A percentile compares a stretch with the other conserved stretches of the same genome.
Evolutionary conservation across 345 rosid species (phyloP).

Genomic region (Conringia planisiliqua): DNA sequence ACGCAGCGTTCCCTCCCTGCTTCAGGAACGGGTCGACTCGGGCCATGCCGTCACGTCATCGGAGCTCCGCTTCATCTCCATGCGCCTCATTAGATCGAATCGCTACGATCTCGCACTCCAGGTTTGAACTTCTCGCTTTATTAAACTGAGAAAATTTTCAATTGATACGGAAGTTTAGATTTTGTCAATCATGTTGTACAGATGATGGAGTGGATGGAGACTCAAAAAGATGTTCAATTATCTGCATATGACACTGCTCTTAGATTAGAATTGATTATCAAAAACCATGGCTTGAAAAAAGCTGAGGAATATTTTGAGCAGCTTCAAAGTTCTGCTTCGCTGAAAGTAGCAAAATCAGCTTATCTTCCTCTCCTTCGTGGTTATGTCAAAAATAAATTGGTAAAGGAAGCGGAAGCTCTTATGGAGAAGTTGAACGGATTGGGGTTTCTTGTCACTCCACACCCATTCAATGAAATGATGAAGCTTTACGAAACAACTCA

Average conservation of each 20-base stretch:
- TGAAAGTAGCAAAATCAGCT: conserved; percentile 38
- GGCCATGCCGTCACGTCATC: conserved; percentile 38
- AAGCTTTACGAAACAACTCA: conserved; percentile 47
- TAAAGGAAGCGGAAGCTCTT: conserved; percentile 46
- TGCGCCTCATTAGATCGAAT: conserved; percentile 34
- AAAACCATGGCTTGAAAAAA: conserved; percentile 33
- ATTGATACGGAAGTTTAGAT: background rate
- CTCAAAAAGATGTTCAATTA: conserved; percentile 28
- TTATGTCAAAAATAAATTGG: conserved; percentile 43
- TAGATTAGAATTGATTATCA: conserved; percentile 45
- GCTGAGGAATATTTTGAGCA: conserved; percentile 49
- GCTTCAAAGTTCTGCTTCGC: conserved; percentile 16
- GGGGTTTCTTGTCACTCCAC: conserved; percentile 54
- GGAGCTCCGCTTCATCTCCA: conserved; percentile 44
- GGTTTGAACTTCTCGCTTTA: conserved; percentile 29
- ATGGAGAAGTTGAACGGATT: conserved; percentile 43
- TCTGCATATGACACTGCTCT: conserved; percentile 35
- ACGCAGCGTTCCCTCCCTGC: conserved; percentile 28
- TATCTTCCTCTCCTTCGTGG: conserved; percentile 48
- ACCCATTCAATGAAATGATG: conserved; percentile 65
- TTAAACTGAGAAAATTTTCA: too few species aligned
- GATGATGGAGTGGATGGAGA: conserved; percentile 56
- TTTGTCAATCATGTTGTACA: conserved; percentile 14
- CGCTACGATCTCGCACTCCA: conserved; percentile 51
- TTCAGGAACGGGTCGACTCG: conserved; percentile 39